Evolutionary conservation across 2,329 filamentous ascomycete species (phyloP).

Genomic region (Davidsoniella australis): DNA sequence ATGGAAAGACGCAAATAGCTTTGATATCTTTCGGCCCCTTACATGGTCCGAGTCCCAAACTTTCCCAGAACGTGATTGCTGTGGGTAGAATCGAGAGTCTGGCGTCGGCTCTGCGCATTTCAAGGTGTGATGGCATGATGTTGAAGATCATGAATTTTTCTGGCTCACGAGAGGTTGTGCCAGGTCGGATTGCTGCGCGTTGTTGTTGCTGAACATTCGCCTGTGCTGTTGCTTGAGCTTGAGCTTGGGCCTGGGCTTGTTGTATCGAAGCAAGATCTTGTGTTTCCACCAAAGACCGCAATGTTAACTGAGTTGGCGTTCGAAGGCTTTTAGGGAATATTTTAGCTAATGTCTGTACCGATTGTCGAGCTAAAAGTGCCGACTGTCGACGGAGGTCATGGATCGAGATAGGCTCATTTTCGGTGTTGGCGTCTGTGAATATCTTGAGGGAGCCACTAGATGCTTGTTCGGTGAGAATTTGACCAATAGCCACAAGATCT

Average conservation of each 20-base stretch:
- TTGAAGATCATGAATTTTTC: constrained; percentile 38
- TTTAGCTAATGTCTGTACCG: constrained; percentile 30
- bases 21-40: constrained; percentile 55
- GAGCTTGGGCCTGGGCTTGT: constrained; percentile 20
- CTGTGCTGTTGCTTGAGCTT: constrained; percentile 23
- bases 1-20: constrained; percentile 54
- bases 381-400: constrained; percentile 19
- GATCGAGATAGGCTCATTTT: neutral
- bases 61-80: constrained; percentile 66
- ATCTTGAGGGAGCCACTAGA: constrained; percentile 32
- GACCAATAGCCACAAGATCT: constrained; percentile 48
- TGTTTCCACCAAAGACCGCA: constrained; percentile 36
- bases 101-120: constrained; percentile 52
- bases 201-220: constrained; percentile 4
- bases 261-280: constrained; percentile 35
- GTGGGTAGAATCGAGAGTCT: constrained; percentile 58
- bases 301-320: constrained; percentile 21
- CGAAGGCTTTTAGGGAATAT: constrained; percentile 29
- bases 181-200: neutral
- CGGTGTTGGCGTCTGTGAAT: constrained; percentile 13
- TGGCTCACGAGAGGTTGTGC: constrained; percentile 22
- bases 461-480: constrained; percentile 56
- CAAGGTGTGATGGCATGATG: constrained; percentile 52
- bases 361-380: constrained; percentile 27
- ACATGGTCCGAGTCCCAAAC: constrained; percentile 55